These are phyloP conservation scores for Scytalidium lignicola DNA, from an alignment of 2,329 filamentous ascomycete genomes.

Conservation along the genomic window DNA sequence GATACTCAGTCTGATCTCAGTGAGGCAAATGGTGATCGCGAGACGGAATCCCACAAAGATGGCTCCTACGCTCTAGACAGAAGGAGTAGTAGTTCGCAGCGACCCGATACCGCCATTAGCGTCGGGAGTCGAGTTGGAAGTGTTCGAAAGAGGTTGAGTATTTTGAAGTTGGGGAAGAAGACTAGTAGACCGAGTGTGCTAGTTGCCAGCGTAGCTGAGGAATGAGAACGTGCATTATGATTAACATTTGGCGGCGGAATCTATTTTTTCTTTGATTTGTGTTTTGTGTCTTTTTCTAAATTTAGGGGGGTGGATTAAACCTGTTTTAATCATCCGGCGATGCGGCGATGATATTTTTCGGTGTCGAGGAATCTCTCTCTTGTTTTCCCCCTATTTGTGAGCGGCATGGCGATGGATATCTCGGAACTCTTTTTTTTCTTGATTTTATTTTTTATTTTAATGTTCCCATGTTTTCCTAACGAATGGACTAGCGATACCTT, in stretches of 20 bases:
- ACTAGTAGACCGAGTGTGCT: conserved; percentile 27
- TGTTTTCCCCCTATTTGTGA: background rate
- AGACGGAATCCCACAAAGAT: conserved; percentile 3
- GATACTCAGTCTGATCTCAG: conserved; percentile 32
- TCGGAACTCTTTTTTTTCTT: background rate
- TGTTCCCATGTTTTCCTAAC: background rate
- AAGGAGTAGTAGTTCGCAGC: conserved; percentile 13
- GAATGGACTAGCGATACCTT: background rate
- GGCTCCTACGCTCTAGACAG: conserved; percentile 7
- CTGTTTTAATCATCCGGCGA: no score
- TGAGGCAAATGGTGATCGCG: conserved; percentile 1
- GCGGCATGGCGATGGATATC: background rate
- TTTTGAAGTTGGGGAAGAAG: conserved; percentile 30
- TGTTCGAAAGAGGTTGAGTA: conserved; percentile 26
- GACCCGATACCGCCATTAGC: conserved; percentile 14
- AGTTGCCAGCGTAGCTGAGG: conserved; percentile 21
- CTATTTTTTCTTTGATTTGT: no score
- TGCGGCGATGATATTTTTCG: background rate
- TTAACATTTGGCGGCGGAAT: background rate
- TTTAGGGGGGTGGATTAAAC: no score
- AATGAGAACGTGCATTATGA: conserved; percentile 5
- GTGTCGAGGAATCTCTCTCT: background rate
- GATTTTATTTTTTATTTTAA: no score
- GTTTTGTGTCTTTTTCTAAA: no score
- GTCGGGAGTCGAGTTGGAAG: conserved; percentile 24